These are phyloP conservation scores for Xylariomycetidae sp. DNA, from an alignment of 2,329 filamentous ascomycete genomes.

Conservation along the genomic window DNA sequence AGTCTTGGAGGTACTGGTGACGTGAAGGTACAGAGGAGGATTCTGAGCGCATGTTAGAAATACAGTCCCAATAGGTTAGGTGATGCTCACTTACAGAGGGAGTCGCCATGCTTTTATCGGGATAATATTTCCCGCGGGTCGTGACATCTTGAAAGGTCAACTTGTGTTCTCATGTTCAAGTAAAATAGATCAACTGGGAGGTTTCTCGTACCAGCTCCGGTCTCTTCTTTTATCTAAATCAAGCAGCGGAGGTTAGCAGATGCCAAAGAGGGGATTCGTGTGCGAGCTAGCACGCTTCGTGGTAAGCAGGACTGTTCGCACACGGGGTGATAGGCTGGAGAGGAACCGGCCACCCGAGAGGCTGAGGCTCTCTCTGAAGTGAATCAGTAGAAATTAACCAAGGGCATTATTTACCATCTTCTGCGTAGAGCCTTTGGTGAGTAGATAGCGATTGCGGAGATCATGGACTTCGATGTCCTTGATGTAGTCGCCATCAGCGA, in stretches of 20 bases:
- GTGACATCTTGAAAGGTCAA: slow-evolving; percentile 88
- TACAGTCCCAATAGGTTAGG: not conserved
- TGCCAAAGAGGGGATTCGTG: slow-evolving; percentile 65
- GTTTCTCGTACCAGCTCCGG: slow-evolving; percentile 93
- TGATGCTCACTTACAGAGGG: slow-evolving; percentile 61
- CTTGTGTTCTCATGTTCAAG: slow-evolving; percentile 43
- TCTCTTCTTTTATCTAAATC: slow-evolving; percentile 99
- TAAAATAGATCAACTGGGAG: slow-evolving; percentile 42
- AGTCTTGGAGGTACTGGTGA: slow-evolving; percentile 86
- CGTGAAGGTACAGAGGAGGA: slow-evolving; percentile 88
- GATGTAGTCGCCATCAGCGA: slow-evolving; percentile 95
- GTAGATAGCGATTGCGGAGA: slow-evolving; percentile 88
- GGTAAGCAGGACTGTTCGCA: slow-evolving; percentile 65
- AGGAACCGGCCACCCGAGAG: slow-evolving; percentile 27
- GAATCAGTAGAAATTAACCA: slow-evolving; percentile 61
- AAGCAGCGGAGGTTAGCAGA: slow-evolving; percentile 88
- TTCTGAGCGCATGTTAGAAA: slow-evolving; percentile 49
- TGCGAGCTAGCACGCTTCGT: slow-evolving; percentile 58
- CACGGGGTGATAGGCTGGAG: slow-evolving; percentile 36
- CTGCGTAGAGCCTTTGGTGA: slow-evolving; percentile 95
- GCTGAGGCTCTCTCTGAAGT: slow-evolving; percentile 31
- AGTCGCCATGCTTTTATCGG: slow-evolving; percentile 96
- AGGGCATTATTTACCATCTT: slow-evolving; percentile 96
- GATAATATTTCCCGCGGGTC: slow-evolving; percentile 91
- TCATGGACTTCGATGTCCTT: slow-evolving; percentile 99